These are phyloP conservation scores for Rhodotorula taiwanensis DNA, from an alignment of 768 basidiomycete species.

Conservation along the genomic window DNA sequence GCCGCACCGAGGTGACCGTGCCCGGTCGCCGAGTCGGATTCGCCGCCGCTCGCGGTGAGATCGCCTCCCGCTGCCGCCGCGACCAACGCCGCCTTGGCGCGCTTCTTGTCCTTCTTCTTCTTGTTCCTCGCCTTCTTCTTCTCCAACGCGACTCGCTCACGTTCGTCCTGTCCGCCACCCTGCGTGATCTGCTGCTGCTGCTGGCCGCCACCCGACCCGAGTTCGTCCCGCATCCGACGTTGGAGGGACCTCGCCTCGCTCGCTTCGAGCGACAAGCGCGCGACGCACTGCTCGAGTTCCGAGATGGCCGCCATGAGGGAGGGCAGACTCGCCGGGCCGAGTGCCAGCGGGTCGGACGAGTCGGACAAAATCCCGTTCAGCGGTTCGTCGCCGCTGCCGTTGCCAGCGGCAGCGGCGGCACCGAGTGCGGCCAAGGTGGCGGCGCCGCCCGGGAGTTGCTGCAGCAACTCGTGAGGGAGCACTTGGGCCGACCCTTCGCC, in stretches of 20 bases:
- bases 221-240: constrained; percentile 15
- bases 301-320: constrained; percentile 25
- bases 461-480: neutral
- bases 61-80: neutral
- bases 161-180: neutral
- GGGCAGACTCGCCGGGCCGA: constrained; percentile 19
- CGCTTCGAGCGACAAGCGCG: constrained; percentile 25
- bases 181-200: too few species aligned
- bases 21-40: neutral
- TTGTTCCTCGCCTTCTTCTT: neutral
- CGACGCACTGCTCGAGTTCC: constrained; percentile 32
- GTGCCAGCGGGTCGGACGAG: neutral
- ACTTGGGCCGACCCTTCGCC: too few species aligned
- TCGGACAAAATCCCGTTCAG: constrained; percentile 1
- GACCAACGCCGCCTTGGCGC: neutral
- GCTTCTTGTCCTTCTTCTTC: constrained; percentile 6
- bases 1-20: too few species aligned
- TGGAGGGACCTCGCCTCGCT: constrained; percentile 29
- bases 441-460: too few species aligned
- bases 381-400: too few species aligned
- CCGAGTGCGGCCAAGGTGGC: too few species aligned
- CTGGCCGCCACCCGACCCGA: neutral
- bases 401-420: neutral
- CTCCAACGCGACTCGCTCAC: neutral
- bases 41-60: neutral